Conservation (phyloP, 2,329 filamentous ascomycete species). For the Penicillium digitatum region DNA sequence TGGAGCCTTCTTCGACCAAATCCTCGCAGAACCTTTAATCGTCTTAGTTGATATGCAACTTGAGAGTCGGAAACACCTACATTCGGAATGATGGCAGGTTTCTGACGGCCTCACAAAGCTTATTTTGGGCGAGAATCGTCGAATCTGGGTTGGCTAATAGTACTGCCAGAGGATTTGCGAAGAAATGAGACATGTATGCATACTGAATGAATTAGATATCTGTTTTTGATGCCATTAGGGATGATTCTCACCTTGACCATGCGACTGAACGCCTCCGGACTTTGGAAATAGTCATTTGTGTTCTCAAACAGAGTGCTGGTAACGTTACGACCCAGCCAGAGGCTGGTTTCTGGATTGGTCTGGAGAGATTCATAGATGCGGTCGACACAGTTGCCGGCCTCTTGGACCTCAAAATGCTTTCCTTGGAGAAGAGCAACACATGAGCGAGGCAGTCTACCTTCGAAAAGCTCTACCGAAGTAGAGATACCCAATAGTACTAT, state of each 20-base stretch:
- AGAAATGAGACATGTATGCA: conserved; percentile 61
- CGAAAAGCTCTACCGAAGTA: conserved; percentile 60
- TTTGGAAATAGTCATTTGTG: conserved; percentile 59
- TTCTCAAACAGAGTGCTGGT: conserved; percentile 52
- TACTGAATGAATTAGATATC: conserved; percentile 45
- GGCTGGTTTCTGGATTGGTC: conserved; percentile 29
- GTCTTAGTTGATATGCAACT: conserved; percentile 12
- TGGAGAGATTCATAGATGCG: conserved; percentile 42
- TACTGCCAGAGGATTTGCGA: conserved; percentile 55
- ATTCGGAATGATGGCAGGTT: conserved; percentile 55
- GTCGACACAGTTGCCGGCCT: conserved; percentile 47
- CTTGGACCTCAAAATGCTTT: conserved; percentile 51
- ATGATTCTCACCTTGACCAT: conserved; percentile 46
- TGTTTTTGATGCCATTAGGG: not conserved
- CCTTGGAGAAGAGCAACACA: conserved; percentile 53
- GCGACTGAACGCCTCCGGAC: conserved; percentile 52
- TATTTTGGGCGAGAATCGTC: conserved; percentile 30
- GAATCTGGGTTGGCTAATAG: conserved; percentile 40
- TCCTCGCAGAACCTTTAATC: conserved; percentile 39
- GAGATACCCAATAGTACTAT: conserved; percentile 58
- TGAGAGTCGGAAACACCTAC: conserved; percentile 26
- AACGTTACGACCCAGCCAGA: conserved; percentile 54
- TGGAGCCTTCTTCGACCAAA: conserved; percentile 38
- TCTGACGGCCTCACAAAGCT: conserved; percentile 54
- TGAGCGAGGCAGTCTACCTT: conserved; percentile 53